These are phyloP conservation scores for Aureococcus anophagefferens DNA, from an alignment of 108 stramenopile species.

Conservation along the genomic window DNA sequence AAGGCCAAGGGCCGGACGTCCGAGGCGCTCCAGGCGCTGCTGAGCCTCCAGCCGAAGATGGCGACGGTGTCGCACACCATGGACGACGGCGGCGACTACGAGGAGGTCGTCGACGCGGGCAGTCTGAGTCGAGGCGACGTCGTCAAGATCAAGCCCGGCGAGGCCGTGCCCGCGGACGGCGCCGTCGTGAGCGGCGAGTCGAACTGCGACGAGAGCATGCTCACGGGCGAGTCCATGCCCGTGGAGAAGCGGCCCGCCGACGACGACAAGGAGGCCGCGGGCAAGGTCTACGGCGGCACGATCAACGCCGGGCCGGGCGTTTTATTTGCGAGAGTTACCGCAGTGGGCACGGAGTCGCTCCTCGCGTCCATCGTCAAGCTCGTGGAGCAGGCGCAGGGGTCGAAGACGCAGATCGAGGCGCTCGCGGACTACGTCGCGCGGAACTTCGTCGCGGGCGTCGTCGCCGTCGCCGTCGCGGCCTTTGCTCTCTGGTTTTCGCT, in stretches of 20 bases:
- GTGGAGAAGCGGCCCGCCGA: too few relatives aligned
- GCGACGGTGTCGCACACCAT: conserved; percentile 36
- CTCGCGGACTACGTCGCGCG: conserved; percentile 74
- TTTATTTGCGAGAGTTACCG: neutral
- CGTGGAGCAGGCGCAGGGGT: conserved; percentile 84
- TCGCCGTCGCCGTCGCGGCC: conserved; percentile 40
- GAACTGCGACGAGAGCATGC: conserved; percentile 27
- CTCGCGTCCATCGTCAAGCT: conserved; percentile 69
- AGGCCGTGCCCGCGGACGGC: too few relatives aligned
- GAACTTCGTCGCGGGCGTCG: conserved; percentile 75
- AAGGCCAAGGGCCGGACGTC: conserved; percentile 76
- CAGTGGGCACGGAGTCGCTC: conserved; percentile 30
- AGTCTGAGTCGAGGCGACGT: conserved; percentile 52
- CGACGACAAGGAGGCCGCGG: too few relatives aligned
- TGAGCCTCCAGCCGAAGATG: conserved; percentile 57
- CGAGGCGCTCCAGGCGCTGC: too few relatives aligned
- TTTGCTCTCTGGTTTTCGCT: too few relatives aligned
- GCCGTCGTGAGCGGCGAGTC: too few relatives aligned
- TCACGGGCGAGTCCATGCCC: conserved; percentile 67
- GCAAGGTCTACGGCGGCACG: conserved; percentile 64
- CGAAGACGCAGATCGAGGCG: conserved; percentile 83
- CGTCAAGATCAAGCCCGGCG: conserved; percentile 60
- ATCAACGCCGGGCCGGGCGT: conserved; percentile 23
- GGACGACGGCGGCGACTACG: too few relatives aligned
- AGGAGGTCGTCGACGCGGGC: neutral